phyloP scores from a whole-genome alignment of 192 early-diverging fungal genomes.

The Entomortierella beljakovae region DNA sequence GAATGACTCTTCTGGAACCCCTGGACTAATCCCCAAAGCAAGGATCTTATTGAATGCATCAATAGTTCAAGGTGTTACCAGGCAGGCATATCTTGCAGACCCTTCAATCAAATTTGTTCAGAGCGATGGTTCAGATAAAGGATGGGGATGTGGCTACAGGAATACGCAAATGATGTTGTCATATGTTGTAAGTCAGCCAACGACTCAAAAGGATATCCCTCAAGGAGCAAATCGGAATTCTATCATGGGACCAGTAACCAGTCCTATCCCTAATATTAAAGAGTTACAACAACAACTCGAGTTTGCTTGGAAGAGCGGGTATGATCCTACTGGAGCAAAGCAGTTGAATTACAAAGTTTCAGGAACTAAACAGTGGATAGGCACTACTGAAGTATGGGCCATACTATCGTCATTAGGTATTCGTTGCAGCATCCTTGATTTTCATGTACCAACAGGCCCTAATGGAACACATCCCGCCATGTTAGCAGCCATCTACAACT shows the following conservation, averaged over 20 bases:
- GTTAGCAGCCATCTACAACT: constrained; percentile 66
- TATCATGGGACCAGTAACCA: background rate
- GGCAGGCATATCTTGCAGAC: constrained; percentile 38
- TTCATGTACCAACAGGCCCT: constrained; percentile 67
- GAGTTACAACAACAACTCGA: constrained; percentile 36
- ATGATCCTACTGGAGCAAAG: constrained; percentile 65
- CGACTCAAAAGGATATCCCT: background rate
- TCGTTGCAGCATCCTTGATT: constrained; percentile 70
- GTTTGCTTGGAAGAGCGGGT: constrained; percentile 56
- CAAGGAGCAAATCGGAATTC: too few species aligned
- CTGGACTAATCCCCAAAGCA: constrained; percentile 13
- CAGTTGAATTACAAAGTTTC: constrained; percentile 66
- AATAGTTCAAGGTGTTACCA: constrained; percentile 19
- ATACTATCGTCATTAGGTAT: constrained; percentile 69
- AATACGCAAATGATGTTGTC: constrained; percentile 77
- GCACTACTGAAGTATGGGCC: constrained; percentile 75
- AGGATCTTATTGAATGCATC: constrained; percentile 22
- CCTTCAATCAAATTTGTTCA: constrained; percentile 19
- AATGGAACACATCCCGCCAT: constrained; percentile 65
- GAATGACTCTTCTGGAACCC: background rate
- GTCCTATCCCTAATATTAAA: constrained; percentile 14
- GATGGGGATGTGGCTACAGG: constrained; percentile 81
- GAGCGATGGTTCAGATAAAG: constrained; percentile 57
- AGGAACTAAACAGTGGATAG: constrained; percentile 77
- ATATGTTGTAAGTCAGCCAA: constrained; percentile 47